Evolutionary conservation across 345 rosid genomes (phyloP).

Genomic region (Eucalyptus pumila): DNA sequence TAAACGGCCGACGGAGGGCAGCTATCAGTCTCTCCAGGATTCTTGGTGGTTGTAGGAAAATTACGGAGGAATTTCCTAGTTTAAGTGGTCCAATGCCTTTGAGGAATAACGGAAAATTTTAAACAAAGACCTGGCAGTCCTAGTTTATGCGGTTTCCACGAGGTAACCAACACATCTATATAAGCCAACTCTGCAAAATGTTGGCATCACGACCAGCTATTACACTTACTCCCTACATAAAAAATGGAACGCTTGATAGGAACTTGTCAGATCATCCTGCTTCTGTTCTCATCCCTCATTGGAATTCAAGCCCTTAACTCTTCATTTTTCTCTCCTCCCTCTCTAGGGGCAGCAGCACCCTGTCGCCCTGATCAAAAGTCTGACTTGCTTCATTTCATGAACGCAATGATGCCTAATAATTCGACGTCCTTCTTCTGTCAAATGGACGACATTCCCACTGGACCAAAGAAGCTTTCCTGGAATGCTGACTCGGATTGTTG

Average conservation of each 20-base stretch:
- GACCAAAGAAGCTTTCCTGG: neutral
- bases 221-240: neutral
- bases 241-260: neutral
- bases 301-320: neutral
- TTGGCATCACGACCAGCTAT: neutral
- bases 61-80: neutral
- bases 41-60: neutral
- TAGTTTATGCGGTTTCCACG: too few relatives aligned
- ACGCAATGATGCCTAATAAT: rapidly evolving
- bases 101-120: rapidly evolving
- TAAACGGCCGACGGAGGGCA: rapidly evolving
- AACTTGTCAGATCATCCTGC: neutral
- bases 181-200: neutral
- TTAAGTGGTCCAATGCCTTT: neutral
- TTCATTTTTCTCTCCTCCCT: neutral
- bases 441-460: rapidly evolving
- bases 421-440: neutral
- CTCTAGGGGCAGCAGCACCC: too few relatives aligned
- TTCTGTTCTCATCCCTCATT: neutral
- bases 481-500: neutral
- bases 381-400: neutral
- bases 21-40: neutral
- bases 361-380: neutral
- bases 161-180: neutral
- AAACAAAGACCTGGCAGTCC: neutral